Conservation (phyloP, 164 flowering plant species). For the Kalanchoe fedtschenkoi region DNA sequence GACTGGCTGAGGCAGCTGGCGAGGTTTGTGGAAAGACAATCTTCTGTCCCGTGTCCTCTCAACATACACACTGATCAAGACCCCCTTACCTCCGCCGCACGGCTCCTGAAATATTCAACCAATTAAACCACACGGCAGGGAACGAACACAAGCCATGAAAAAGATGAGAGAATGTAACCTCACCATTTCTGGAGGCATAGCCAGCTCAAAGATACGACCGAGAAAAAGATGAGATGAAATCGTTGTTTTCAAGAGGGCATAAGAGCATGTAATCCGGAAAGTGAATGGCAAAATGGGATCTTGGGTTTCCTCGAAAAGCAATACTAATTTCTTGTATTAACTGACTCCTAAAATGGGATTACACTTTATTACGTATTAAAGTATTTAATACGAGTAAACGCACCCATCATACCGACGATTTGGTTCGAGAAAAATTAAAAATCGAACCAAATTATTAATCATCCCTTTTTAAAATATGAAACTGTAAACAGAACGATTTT, state of each 20-base stretch:
- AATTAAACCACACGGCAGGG: background rate
- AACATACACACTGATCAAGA: constrained; percentile 31
- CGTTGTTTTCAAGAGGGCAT: background rate
- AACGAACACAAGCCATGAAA: too few species aligned
- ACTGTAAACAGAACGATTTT: too few species aligned
- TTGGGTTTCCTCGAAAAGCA: background rate
- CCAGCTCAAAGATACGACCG: background rate
- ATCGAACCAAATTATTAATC: too few species aligned
- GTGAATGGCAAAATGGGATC: background rate
- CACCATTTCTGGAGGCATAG: background rate
- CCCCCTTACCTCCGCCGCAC: constrained; percentile 20
- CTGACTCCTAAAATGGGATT: too few species aligned
- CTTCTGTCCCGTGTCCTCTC: constrained; percentile 25
- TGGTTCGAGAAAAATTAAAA: too few species aligned
- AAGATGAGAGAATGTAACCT: too few species aligned
- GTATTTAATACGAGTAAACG: too few species aligned
- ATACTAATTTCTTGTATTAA: too few species aligned
- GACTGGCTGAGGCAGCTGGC: constrained; percentile 11
- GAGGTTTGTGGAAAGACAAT: constrained; percentile 9
- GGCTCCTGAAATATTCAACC: constrained; percentile 20
- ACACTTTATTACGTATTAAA: too few species aligned
- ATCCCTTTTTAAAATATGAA: too few species aligned
- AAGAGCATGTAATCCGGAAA: background rate
- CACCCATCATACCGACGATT: too few species aligned
- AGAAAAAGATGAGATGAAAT: background rate